Percentiles rank a stretch among this genome's conserved stretches.
Conservation (phyloP, 805 yeast genomes). For the Ogataea philodendri region DNA sequence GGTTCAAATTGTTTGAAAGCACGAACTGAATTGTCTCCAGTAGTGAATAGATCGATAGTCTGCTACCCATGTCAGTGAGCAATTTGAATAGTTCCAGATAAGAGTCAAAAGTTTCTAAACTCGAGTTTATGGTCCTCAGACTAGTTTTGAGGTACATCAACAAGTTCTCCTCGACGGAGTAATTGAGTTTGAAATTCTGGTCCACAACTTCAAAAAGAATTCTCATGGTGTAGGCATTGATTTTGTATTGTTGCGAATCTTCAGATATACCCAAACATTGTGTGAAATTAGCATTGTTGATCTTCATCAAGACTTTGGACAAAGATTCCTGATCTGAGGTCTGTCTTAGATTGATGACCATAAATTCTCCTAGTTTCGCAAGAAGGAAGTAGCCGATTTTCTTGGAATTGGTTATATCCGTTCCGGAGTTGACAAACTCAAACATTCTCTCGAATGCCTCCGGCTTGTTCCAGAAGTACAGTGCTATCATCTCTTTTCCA, state of each 20-base stretch:
- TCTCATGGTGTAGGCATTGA: conserved; percentile 22
- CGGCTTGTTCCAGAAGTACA: too few relatives aligned
- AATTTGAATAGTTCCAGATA: conserved; percentile 23
- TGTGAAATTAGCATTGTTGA: conserved; percentile 20
- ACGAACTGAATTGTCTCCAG: conserved; percentile 29
- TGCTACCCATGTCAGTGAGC: conserved; percentile 33
- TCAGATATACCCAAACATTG: conserved; percentile 24
- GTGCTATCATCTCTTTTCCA: conserved; percentile 19
- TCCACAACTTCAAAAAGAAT: conserved; percentile 33
- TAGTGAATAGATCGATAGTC: conserved; percentile 37
- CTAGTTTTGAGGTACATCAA: conserved; percentile 22
- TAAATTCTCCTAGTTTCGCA: conserved; percentile 15
- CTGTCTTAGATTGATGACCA: conserved; percentile 18
- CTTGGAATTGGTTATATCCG: too few relatives aligned
- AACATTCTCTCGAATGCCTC: too few relatives aligned
- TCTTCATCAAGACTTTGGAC: conserved; percentile 17
- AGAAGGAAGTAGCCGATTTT: conserved; percentile 28
- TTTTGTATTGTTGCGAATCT: conserved; percentile 8
- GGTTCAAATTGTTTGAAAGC: conserved; percentile 21
- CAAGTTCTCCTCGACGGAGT: conserved; percentile 22
- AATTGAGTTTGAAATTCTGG: conserved; percentile 31
- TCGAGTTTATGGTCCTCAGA: conserved; percentile 21
- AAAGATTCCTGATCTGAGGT: conserved; percentile 11
- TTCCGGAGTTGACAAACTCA: too few relatives aligned
- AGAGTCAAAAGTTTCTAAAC: conserved; percentile 19